Evolutionary conservation across 306 rosid species (phyloP), one percentile per base, ranked within the genome.

Genomic region (Potentilla sterilis): DNA sequence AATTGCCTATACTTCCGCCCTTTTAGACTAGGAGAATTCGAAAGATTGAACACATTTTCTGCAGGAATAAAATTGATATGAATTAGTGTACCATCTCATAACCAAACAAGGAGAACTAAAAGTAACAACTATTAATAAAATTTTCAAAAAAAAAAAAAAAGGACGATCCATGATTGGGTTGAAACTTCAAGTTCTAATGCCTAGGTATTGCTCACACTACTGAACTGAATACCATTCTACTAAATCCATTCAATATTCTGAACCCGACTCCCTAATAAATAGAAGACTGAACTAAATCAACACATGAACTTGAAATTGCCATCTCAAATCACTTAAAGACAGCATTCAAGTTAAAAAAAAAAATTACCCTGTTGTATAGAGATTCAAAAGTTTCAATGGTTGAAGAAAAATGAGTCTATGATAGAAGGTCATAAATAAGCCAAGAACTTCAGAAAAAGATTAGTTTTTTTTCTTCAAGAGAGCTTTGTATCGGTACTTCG

Each of bases 1-100:
- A 90, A 77, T 76, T 89, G 84, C 82, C 89, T 80, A 79, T 92
- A 95, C 61, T 79, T 86, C 77, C 74, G 73, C 78, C 99, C 99
- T 18, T 79, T 86, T 77, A 90, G 81, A 77, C 79, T 70, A 70
- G 99, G 88, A 69, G 87, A 86, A 84, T 84, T 84, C 81, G 84
- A 73, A 76, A 95, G 97, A 81, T 88, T 80, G 82, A 95, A 95
- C 78, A 92, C 97, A 82, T 92, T 92, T 83, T 95, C 98, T 95
- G 96, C 93, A 83, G 75, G 69, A 79, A 82, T 42, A 67, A 74
- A 82, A 79, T 80, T 11, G 49, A 68, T 47, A 71, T 24, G 40
- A 66, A 66, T 81, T 72, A 72, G 82, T 76, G 74, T 69, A 16
- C 74, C 55, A 72, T 55, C 67, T 51, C 72, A 78, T 51, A 63